These are phyloP conservation scores for Artemisia annua DNA, from an alignment of 129 eudicot genomes.

Conservation along the genomic window DNA sequence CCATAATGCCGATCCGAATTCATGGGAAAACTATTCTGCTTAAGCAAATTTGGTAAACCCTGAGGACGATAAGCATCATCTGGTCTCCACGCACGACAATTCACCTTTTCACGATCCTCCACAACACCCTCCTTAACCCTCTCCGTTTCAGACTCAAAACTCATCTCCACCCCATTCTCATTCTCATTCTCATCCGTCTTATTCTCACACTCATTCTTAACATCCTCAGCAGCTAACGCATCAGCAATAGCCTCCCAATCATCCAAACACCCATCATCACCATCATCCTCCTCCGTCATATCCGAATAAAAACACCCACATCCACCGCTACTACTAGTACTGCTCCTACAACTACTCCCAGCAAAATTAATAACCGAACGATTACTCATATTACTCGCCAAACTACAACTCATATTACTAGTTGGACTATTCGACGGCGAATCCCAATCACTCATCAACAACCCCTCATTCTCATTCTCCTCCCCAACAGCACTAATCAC, in stretches of 20 bases:
- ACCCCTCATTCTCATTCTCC: constrained; percentile 47
- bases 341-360: constrained; percentile 43
- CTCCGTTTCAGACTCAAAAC: constrained; percentile 22
- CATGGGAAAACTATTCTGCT: constrained; percentile 65
- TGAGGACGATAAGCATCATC: constrained; percentile 84
- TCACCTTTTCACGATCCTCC: constrained; percentile 18
- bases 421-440: constrained; percentile 58
- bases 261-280: constrained; percentile 64
- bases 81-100: constrained; percentile 70
- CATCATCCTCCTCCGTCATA: constrained; percentile 57
- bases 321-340: constrained; percentile 53
- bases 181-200: constrained; percentile 34
- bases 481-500: constrained; percentile 39
- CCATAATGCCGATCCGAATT: constrained; percentile 42
- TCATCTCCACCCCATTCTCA: constrained; percentile 15
- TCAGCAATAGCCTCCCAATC: constrained; percentile 87
- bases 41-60: constrained; percentile 63
- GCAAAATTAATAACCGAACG: constrained; percentile 20
- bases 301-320: constrained; percentile 47
- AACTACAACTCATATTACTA: constrained; percentile 55
- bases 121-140: constrained; percentile 44
- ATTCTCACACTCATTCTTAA: constrained; percentile 29
- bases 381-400: constrained; percentile 32
- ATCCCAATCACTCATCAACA: constrained; percentile 46
- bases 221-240: constrained; percentile 58